These are phyloP conservation scores for Coemansia sp. DNA, from an alignment of 371 early-diverging fungal genomes.

Conservation along the genomic window DNA sequence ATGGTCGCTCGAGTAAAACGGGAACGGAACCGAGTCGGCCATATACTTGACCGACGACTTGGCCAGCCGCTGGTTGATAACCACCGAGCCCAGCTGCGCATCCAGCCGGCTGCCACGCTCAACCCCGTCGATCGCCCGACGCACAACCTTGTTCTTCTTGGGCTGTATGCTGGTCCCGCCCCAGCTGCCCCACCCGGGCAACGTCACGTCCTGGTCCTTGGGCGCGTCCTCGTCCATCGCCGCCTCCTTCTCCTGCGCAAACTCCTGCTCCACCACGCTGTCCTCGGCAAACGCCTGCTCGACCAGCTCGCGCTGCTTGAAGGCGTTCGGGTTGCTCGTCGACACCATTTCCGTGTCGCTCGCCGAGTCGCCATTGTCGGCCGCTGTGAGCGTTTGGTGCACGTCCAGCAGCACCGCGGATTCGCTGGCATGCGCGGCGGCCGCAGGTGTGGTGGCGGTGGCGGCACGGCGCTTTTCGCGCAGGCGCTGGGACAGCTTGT, in stretches of 20 bases:
- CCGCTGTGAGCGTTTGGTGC: slow-evolving; percentile 26
- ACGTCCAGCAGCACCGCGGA: slow-evolving; percentile 29
- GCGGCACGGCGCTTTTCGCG: slow-evolving; percentile 36
- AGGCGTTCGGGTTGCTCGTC: slow-evolving; percentile 51
- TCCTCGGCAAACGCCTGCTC: slow-evolving; percentile 93
- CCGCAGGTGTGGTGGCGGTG: slow-evolving; percentile 1
- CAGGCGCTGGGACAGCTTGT: slow-evolving; percentile 61
- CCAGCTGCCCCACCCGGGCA: slow-evolving; percentile 97
- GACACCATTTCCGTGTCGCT: slow-evolving; percentile 45
- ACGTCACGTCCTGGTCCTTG: slow-evolving; percentile 74
- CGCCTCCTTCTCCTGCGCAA: slow-evolving; percentile 80
- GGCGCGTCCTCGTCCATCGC: slow-evolving; percentile 70
- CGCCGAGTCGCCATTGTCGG: slow-evolving; percentile 25
- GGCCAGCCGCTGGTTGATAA: slow-evolving; percentile 83
- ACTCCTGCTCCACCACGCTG: slow-evolving; percentile 75
- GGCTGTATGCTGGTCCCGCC: slow-evolving; percentile 62
- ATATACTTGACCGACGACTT: slow-evolving; percentile 81
- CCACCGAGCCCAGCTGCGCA: slow-evolving; percentile 78
- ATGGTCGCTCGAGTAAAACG: slow-evolving; percentile 82
- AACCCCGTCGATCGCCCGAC: slow-evolving; percentile 53
- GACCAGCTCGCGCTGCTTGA: slow-evolving; percentile 83
- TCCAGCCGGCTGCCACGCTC: slow-evolving; percentile 74
- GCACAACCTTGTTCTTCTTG: slow-evolving; percentile 63
- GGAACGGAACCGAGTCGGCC: slow-evolving; percentile 74
- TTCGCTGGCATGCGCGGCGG: slow-evolving; percentile 22